Evolutionary conservation across 805 yeast genomes (phyloP), one percentile per base, ranked within the genome.

Genomic region (Wickerhamomyces bisporus): DNA sequence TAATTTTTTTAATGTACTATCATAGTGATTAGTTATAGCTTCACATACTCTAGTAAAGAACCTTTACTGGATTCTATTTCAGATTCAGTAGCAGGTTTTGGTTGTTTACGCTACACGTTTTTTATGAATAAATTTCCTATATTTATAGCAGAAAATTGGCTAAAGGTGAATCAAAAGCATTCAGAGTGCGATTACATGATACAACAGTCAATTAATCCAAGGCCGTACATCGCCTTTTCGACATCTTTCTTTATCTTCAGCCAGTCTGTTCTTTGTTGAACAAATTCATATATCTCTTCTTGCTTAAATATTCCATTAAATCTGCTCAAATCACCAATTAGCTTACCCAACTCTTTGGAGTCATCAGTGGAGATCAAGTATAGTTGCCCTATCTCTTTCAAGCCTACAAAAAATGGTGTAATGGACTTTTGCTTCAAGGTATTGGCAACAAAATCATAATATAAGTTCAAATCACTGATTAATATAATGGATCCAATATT

Each of bases 171-270:
- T n/a, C n/a, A n/a, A n/a, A n/a, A 14, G 30, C 9, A 27, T 27
- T 6, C 7, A 27, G 17, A 19, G 24, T 26, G 26, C n/a, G n/a
- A n/a, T 61, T 57, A 81, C 64, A 72, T 64, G 30, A 86, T 65
- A 0, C 58, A 47, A 65, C 96, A 89, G 52, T 88, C 96, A 20
- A 78, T 83, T 21, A 81, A 61, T 14, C 86, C 88, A 38, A 91
- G 69, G 0, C 98, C 98, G 54, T 88, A 93, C 80, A 93, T 85
- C n/a, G 86, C 89, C 57, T 82, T 86, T 60, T 91, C 98, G 9
- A 91, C 97, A 42, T 83, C 84, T 44, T 72, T 68, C 47, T 78
- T 81, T 20, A 91, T 83, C 26, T 64, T 53, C 0, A 73, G 62
- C 98, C 98, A 91, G 58, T 91, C 98, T 26, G 79, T 73, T 40